Evolutionary conservation across 176 grass and related monocot genomes (phyloP), one percentile per base, ranked within the genome.

Genomic region (Phragmites australis): DNA sequence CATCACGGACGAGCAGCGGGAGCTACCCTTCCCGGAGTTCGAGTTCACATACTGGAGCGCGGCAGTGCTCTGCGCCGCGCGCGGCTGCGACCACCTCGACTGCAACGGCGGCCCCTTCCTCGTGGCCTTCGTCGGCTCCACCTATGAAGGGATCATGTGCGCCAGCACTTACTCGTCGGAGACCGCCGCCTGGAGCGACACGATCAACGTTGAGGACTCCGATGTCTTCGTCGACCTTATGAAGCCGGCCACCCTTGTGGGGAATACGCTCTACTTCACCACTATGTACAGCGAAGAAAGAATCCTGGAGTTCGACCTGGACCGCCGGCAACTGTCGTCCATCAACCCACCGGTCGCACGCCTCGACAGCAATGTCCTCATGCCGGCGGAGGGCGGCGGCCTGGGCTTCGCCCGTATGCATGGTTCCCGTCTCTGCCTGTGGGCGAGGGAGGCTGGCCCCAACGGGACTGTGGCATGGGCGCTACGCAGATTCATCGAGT

Each of bases 31-130:
- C 26, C 51, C 72, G 19, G 7, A 22, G 21, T 41, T 9, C 72
- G 19, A 11, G 21, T n/a, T 56, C 51, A n/a, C 15, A 12, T 49
- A 52, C 51, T 74, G 37, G 47, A 56, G 37, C 34, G 72, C 72
- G 72, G 72, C 72, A 21, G 72, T 74, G 51, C 32, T 74, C 32
- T 74, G 72, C 72, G 72, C 51, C 72, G 72, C 48, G 30, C 47
- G 29, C 47, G 70, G 70, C 70, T 73, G 70, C 70, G 47, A 73
- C 70, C 70, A 73, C 70, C 48, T 73, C 70, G 70, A 52, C 70
- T 73, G 70, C 29, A 46, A 53, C 7, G 70, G 70, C 29, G 70
- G 70, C 18, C 70, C 70, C 47, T 72, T 72, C 70, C 30, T 18
- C 13, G 70, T 73, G 26, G 70, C 48, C 70, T 73, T 39, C 70